phyloP scores from a whole-genome alignment of 352 stramenopile species.

The Phytophthora crassamura region DNA sequence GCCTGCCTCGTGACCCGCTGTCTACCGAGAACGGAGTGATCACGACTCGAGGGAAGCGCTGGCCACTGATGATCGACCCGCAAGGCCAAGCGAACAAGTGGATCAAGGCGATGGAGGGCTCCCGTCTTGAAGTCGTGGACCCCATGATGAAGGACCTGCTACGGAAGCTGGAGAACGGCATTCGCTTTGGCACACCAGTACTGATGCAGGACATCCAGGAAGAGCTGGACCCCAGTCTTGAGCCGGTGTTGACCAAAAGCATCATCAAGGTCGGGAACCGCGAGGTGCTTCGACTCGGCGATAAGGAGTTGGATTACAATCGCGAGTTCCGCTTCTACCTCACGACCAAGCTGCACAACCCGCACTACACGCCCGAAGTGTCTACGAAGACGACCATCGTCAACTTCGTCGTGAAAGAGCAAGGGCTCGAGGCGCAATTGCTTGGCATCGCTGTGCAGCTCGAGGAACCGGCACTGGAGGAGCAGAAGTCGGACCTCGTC shows the following conservation, averaged over 20 bases:
- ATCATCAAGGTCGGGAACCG: slow-evolving; percentile 95
- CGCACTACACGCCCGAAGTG: slow-evolving; percentile 95
- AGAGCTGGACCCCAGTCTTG: slow-evolving; percentile 94
- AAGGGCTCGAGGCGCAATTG: slow-evolving; percentile 95
- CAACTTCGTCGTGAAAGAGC: slow-evolving; percentile 97
- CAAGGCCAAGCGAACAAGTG: slow-evolving; percentile 97
- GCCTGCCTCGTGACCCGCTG: slow-evolving; percentile 92
- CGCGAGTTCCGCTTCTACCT: slow-evolving; percentile 95
- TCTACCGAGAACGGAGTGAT: slow-evolving; percentile 97
- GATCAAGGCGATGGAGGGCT: slow-evolving; percentile 95
- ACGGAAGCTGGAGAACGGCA: slow-evolving; percentile 93
- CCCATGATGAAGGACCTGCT: slow-evolving; percentile 96
- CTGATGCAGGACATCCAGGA: slow-evolving; percentile 97
- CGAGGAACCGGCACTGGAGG: slow-evolving; percentile 94
- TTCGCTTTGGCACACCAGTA: slow-evolving; percentile 93
- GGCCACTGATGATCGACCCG: slow-evolving; percentile 98
- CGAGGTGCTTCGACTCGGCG: slow-evolving; percentile 93
- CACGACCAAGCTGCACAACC: slow-evolving; percentile 97
- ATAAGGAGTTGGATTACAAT: slow-evolving; percentile 97
- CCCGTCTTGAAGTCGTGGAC: slow-evolving; percentile 91
- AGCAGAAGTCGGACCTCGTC: slow-evolving; percentile 94
- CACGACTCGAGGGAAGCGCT: slow-evolving; percentile 92
- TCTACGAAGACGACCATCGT: slow-evolving; percentile 97
- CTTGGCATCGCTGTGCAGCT: slow-evolving; percentile 95
- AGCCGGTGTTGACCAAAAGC: slow-evolving; percentile 94